phyloP scores from a whole-genome alignment of 768 basidiomycete genomes.

The Tephrocybe rancida region DNA sequence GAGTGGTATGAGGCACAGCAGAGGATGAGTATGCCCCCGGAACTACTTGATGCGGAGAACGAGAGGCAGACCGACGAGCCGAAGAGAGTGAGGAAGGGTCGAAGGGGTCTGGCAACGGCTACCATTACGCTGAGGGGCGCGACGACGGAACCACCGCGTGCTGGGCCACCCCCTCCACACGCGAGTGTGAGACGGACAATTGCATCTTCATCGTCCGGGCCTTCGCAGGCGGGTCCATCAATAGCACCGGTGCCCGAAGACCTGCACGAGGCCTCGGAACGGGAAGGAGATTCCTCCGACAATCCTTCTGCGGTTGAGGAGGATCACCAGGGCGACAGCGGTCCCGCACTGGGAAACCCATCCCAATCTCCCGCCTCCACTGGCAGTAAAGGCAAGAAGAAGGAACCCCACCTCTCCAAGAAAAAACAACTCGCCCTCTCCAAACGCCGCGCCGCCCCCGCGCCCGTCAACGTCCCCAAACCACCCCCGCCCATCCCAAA shows the following conservation, averaged over 20 bases:
- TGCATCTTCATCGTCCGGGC: too few species aligned
- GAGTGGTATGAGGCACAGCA: constrained; percentile 43
- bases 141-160: constrained; percentile 7
- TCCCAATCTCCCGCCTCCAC: not conserved
- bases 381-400: not conserved
- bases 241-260: too few species aligned
- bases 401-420: not conserved
- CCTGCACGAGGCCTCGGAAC: too few species aligned
- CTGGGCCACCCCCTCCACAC: constrained; percentile 7
- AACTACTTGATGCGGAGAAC: constrained; percentile 12
- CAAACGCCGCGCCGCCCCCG: not conserved
- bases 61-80: constrained; percentile 11
- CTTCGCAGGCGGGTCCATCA: too few species aligned
- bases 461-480: not conserved
- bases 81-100: constrained; percentile 41
- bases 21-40: not conserved
- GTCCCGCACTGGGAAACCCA: too few species aligned
- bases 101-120: constrained; percentile 66
- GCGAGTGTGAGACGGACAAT: too few species aligned
- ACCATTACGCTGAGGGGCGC: constrained; percentile 59
- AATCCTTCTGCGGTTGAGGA: too few species aligned
- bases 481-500: constrained; percentile 27
- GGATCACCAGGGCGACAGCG: too few species aligned
- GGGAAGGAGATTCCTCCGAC: too few species aligned
- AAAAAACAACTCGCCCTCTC: not conserved